A percentile compares a stretch with the other conserved stretches of the same genome.
These are phyloP conservation scores for Geopyxis carbonaria DNA, from an alignment of 495 filamentous ascomycete genomes.

Conservation along the genomic window DNA sequence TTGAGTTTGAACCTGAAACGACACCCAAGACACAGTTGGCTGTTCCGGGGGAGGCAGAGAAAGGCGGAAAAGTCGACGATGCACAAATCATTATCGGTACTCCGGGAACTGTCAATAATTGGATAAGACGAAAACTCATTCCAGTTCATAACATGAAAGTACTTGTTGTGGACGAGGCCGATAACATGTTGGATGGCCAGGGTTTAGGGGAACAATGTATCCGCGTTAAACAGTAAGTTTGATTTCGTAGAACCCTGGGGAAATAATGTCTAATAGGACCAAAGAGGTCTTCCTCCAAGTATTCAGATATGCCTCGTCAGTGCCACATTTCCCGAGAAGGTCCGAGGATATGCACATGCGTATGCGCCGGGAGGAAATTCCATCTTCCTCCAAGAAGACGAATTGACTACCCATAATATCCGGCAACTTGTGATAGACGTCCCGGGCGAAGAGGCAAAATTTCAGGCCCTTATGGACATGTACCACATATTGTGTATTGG, in stretches of 20 bases:
- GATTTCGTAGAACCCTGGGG: neutral
- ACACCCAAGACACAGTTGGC: conserved; percentile 45
- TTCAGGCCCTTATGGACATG: conserved; percentile 67
- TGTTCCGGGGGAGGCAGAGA: conserved; percentile 54
- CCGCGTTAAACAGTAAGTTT: conserved; percentile 61
- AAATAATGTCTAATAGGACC: neutral
- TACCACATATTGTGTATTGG: conserved; percentile 91
- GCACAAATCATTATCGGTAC: conserved; percentile 78
- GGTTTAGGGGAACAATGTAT: conserved; percentile 89
- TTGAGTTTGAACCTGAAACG: neutral
- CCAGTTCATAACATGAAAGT: conserved; percentile 49
- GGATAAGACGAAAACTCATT: conserved; percentile 55
- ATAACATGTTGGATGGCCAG: conserved; percentile 91
- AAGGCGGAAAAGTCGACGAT: conserved; percentile 38
- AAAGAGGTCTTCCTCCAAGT: neutral
- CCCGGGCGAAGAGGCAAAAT: conserved; percentile 62
- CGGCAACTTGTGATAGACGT: conserved; percentile 95
- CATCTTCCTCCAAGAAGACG: conserved; percentile 72
- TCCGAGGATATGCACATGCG: conserved; percentile 56
- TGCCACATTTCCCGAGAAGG: conserved; percentile 79
- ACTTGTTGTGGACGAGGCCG: conserved; percentile 80
- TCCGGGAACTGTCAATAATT: conserved; percentile 78
- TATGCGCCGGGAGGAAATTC: conserved; percentile 77
- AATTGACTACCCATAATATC: conserved; percentile 91
- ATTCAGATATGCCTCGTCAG: conserved; percentile 70